Base-by-base conservation (phyloP, 2,329 filamentous ascomycete genomes). In the Phoma sp. region DNA sequence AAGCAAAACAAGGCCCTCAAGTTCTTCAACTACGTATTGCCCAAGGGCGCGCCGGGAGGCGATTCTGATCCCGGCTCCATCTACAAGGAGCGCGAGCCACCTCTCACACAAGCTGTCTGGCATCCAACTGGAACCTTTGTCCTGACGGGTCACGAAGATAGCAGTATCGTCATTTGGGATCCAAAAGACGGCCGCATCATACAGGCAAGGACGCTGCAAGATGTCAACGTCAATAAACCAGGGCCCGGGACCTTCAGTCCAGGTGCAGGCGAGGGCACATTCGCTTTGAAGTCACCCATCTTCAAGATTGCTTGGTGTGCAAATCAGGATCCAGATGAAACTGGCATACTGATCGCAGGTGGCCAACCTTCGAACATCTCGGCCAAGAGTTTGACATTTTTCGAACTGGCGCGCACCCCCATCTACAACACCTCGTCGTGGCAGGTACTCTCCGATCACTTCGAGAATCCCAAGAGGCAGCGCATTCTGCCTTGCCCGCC, bases 111-210 rank as follows among this genome's bases (percentile, higher is more conserved):
- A 64, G 93, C 92, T 1, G 74, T 93, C 14, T 99, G 93, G 93
- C 95, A 99, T 77, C 95, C 95, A 0, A 96, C 91, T 1, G 95
- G 93, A 0, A 96, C 91, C 0, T 96, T 96, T 67, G 78, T 97
- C 30, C 72, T 95, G 61, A 96, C 92, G 0, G 90, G 88, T 1
- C 90, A 97, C 69, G 92, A 96, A 50, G 95, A 99, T 71, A 89
- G 90, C 28, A 96, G 91, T 64, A 79, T 99, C 39, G 93, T 96
- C 0, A 89, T 98, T 63, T 99, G 93, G 93, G 95, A 99, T 73
- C 81, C 89, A 1, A 96, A 92, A 66, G 93, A 98, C 69, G 92
- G 91, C 7, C 87, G 90, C 51, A 79, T 96, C 30, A 78, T 99
- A 6, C 87, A 92, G 80, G 93, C 93, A 4, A 83, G 95, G 64